Conservation (phyloP, 805 yeast species). For the Yarrowia sp. region DNA sequence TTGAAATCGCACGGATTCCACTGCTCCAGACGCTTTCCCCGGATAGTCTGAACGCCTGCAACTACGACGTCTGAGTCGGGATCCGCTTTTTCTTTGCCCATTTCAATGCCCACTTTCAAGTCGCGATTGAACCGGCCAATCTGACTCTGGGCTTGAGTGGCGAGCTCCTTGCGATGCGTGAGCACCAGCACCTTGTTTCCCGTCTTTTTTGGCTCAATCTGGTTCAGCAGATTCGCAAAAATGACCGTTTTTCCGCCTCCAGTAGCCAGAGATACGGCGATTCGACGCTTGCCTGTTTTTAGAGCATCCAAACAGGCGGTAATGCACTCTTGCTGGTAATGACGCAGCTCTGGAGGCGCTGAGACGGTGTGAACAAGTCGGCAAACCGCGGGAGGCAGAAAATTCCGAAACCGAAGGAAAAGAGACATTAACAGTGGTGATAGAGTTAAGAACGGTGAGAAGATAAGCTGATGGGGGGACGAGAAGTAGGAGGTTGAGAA, state of each 20-base stretch:
- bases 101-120: conserved; percentile 66
- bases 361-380: not conserved
- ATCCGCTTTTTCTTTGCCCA: conserved; percentile 61
- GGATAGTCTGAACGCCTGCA: conserved; percentile 76
- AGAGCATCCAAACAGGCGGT: conserved; percentile 60
- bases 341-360: conserved; percentile 48
- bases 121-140: conserved; percentile 59
- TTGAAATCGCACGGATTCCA: conserved; percentile 69
- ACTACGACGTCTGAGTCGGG: conserved; percentile 67
- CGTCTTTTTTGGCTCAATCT: conserved; percentile 48
- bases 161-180: conserved; percentile 83
- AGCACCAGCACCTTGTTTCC: conserved; percentile 60
- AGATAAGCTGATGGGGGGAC: too few species aligned
- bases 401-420: not conserved
- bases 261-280: conserved; percentile 87
- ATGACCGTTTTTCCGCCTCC: conserved; percentile 89
- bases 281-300: conserved; percentile 56
- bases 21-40: conserved; percentile 57
- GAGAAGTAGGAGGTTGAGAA: too few species aligned
- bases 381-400: not conserved
- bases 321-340: conserved; percentile 78
- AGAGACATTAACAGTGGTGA: not conserved
- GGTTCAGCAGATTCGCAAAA: conserved; percentile 44
- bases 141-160: conserved; percentile 67
- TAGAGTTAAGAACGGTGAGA: too few species aligned